These are phyloP conservation scores for Haplosporangium sp. DNA, from an alignment of 371 early-diverging fungal species.

Conservation along the genomic window DNA sequence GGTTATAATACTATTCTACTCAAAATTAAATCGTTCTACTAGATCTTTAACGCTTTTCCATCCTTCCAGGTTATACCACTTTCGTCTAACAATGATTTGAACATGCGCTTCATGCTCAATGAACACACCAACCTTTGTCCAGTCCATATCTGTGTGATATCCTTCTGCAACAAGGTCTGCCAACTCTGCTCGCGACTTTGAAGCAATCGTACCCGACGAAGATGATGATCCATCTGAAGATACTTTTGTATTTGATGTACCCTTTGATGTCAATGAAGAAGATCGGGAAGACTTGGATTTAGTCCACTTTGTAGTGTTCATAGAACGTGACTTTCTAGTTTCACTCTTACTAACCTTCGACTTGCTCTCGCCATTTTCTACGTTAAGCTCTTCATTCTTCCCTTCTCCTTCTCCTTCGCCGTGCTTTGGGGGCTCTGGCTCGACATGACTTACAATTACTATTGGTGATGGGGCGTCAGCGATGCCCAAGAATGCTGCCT, in stretches of 20 bases:
- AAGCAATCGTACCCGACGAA: not conserved
- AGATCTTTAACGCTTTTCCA: constrained; percentile 56
- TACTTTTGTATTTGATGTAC: not conserved
- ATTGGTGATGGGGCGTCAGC: constrained; percentile 41
- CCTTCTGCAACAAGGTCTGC: constrained; percentile 46
- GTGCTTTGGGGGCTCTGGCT: not conserved
- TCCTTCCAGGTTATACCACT: constrained; percentile 56
- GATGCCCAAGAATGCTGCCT: constrained; percentile 31
- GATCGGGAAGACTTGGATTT: not conserved
- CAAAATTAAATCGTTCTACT: constrained; percentile 50
- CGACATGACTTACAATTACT: constrained; percentile 35
- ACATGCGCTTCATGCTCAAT: constrained; percentile 57
- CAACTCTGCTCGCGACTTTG: constrained; percentile 34
- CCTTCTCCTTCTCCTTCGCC: not conserved
- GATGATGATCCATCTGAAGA: constrained; percentile 8
- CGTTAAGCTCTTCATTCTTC: not conserved
- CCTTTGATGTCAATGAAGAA: constrained; percentile 1
- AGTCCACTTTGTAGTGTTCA: not conserved
- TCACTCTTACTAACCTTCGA: not conserved
- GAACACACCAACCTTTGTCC: constrained; percentile 56
- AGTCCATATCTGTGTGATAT: constrained; percentile 56
- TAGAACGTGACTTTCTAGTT: not conserved
- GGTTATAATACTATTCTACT: constrained; percentile 4
- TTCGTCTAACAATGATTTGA: constrained; percentile 56
- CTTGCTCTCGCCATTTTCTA: not conserved